phyloP scores from a whole-genome alignment of 2,329 filamentous ascomycete genomes.

The Tolypocladium tundrense region DNA sequence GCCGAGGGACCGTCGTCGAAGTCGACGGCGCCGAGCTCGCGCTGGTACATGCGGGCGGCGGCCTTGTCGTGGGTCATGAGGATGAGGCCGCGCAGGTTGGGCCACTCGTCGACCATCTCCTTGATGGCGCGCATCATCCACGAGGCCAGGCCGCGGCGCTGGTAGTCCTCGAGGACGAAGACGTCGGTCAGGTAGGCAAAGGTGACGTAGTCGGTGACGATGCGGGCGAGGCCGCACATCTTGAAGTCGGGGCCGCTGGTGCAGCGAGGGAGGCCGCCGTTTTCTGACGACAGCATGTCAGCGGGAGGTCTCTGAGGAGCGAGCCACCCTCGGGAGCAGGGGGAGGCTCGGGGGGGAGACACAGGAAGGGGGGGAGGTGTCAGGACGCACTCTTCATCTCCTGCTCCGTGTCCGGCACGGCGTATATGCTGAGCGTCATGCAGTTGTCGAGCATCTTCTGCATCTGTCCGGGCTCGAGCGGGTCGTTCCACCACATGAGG shows the following conservation, averaged over 20 bases:
- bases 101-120: slow-evolving; percentile 45
- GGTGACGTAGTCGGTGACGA: slow-evolving; percentile 61
- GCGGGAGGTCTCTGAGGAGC: not conserved
- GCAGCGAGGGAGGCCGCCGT: slow-evolving; percentile 18
- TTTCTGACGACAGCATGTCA: slow-evolving; percentile 13
- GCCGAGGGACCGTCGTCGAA: slow-evolving; percentile 31
- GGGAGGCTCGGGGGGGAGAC: not conserved
- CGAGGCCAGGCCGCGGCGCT: slow-evolving; percentile 50
- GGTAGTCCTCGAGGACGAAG: slow-evolving; percentile 50
- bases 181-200: slow-evolving; percentile 61
- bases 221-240: slow-evolving; percentile 34
- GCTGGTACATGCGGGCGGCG: slow-evolving; percentile 34
- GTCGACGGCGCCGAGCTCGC: slow-evolving; percentile 33
- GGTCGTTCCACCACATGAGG: slow-evolving; percentile 50
- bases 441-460: slow-evolving; percentile 45
- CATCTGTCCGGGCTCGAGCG: slow-evolving; percentile 36
- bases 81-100: slow-evolving; percentile 48
- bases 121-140: slow-evolving; percentile 55
- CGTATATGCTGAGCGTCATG: slow-evolving; percentile 50
- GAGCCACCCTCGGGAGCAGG: not conserved
- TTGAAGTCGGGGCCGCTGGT: slow-evolving; percentile 19
- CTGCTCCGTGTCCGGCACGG: slow-evolving; percentile 24
- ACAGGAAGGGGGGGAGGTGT: not conserved
- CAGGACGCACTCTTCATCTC: slow-evolving; percentile 26
- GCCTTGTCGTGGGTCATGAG: slow-evolving; percentile 37